A percentile compares a stretch with the other conserved stretches of the same genome.
These are phyloP conservation scores for Fraxinus baroniana DNA, from an alignment of 305 asterid genomes.

Conservation along the genomic window DNA sequence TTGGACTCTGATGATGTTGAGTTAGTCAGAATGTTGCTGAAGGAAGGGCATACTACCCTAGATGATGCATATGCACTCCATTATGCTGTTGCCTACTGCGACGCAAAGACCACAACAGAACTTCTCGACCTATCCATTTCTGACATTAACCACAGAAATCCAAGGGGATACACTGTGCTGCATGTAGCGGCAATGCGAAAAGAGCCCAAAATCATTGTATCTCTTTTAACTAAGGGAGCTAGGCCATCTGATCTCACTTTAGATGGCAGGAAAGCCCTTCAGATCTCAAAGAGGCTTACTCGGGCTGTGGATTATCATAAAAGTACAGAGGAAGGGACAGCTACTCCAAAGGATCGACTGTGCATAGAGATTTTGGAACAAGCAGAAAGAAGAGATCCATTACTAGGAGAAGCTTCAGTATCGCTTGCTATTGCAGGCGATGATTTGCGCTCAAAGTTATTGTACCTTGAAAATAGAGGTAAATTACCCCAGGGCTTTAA, in stretches of 20 bases:
- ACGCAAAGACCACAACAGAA: slow-evolving; percentile 82
- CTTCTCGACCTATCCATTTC: slow-evolving; percentile 89
- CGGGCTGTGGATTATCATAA: slow-evolving; percentile 63
- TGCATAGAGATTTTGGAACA: slow-evolving; percentile 95
- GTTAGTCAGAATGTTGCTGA: slow-evolving; percentile 80
- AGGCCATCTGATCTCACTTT: slow-evolving; percentile 83
- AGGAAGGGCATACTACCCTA: slow-evolving; percentile 74
- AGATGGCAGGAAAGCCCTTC: slow-evolving; percentile 92
- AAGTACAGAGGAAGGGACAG: slow-evolving; percentile 65
- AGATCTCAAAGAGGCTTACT: slow-evolving; percentile 84
- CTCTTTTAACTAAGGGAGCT: slow-evolving; percentile 92
- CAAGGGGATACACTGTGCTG: slow-evolving; percentile 83
- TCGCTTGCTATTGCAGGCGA: slow-evolving; percentile 98
- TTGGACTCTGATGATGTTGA: slow-evolving; percentile 95
- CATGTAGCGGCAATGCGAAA: slow-evolving; percentile 93
- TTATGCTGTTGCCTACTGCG: slow-evolving; percentile 93
- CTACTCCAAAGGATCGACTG: slow-evolving; percentile 74
- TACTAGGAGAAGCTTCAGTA: slow-evolving; percentile 85
- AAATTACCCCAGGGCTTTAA: slow-evolving; percentile 14
- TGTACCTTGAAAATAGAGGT: slow-evolving; percentile 96
- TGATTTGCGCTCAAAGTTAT: slow-evolving; percentile 68
- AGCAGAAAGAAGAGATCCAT: slow-evolving; percentile 87
- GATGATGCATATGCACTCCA: slow-evolving; percentile 90
- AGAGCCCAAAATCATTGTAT: slow-evolving; percentile 85
- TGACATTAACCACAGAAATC: slow-evolving; percentile 74